phyloP scores from a whole-genome alignment of 164 flowering plant species.

The Sextonia rubra region DNA sequence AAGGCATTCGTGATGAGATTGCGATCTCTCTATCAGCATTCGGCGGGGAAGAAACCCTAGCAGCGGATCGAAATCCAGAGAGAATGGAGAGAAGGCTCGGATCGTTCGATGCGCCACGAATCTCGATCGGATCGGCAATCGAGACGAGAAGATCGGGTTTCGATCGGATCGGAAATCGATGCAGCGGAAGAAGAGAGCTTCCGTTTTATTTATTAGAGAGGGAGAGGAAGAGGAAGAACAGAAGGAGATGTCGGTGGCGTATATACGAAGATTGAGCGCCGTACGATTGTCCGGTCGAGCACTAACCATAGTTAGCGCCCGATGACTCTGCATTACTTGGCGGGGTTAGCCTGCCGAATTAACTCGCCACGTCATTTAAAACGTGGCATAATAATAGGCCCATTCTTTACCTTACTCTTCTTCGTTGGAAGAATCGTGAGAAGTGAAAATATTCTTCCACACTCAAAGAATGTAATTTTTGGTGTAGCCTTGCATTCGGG shows the following conservation, averaged over 20 bases:
- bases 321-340: too few species aligned
- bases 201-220: neutral
- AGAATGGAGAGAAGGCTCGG: neutral
- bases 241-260: neutral
- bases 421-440: rapidly evolving
- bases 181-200: neutral
- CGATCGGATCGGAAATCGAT: neutral
- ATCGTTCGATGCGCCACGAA: neutral
- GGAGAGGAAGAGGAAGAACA: neutral
- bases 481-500: too few species aligned
- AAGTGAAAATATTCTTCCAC: too few species aligned
- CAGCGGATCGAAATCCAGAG: neutral
- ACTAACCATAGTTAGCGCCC: too few species aligned
- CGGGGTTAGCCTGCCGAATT: too few species aligned
- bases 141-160: too few species aligned
- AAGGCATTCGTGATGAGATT: neutral
- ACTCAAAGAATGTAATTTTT: too few species aligned
- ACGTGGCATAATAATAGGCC: too few species aligned
- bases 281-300: neutral
- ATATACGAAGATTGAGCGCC: neutral
- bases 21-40: neutral
- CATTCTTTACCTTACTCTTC: too few species aligned
- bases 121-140: neutral
- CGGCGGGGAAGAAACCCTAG: neutral
- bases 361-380: too few species aligned